A percentile compares a stretch with the other conserved stretches of the same genome.
phyloP scores from a whole-genome alignment of 306 rosid species.

The Acacia acuminata region DNA sequence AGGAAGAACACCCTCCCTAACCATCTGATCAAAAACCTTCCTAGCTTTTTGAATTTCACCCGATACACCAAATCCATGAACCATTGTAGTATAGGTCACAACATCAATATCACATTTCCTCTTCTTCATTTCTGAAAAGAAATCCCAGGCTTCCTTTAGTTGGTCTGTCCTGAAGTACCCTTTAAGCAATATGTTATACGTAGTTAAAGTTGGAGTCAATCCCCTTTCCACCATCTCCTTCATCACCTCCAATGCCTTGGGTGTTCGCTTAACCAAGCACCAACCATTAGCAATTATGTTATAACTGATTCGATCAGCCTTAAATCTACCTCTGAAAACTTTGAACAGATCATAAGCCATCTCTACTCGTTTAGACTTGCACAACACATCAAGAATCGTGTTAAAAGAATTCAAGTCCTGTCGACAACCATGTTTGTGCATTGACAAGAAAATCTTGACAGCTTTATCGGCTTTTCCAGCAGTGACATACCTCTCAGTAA shows the following conservation, averaged over 20 bases:
- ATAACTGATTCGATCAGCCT: slow-evolving; percentile 66
- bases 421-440: slow-evolving; percentile 69
- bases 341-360: slow-evolving; percentile 66
- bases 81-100: slow-evolving; percentile 81
- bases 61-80: slow-evolving; percentile 78
- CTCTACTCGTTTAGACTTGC: slow-evolving; percentile 68
- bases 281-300: slow-evolving; percentile 84
- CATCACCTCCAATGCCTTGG: slow-evolving; percentile 69
- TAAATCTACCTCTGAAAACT: slow-evolving; percentile 52
- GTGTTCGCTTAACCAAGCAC: slow-evolving; percentile 70
- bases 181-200: slow-evolving; percentile 67
- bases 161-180: slow-evolving; percentile 78
- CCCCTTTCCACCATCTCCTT: slow-evolving; percentile 89
- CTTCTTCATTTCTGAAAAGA: slow-evolving; percentile 74
- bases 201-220: slow-evolving; percentile 54
- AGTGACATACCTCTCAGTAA: slow-evolving; percentile 77
- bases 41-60: slow-evolving; percentile 70
- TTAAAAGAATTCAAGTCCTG: slow-evolving; percentile 78
- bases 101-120: slow-evolving; percentile 78
- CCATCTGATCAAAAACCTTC: slow-evolving; percentile 70
- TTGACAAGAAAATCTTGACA: slow-evolving; percentile 59
- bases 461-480: slow-evolving; percentile 84
- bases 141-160: slow-evolving; percentile 77
- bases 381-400: slow-evolving; percentile 68
- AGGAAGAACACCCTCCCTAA: slow-evolving; percentile 67